Evolutionary conservation across 2,329 filamentous ascomycete species (phyloP), one percentile per base, ranked within the genome.

Genomic region (Teratosphaeria pseudoeucalypti): DNA sequence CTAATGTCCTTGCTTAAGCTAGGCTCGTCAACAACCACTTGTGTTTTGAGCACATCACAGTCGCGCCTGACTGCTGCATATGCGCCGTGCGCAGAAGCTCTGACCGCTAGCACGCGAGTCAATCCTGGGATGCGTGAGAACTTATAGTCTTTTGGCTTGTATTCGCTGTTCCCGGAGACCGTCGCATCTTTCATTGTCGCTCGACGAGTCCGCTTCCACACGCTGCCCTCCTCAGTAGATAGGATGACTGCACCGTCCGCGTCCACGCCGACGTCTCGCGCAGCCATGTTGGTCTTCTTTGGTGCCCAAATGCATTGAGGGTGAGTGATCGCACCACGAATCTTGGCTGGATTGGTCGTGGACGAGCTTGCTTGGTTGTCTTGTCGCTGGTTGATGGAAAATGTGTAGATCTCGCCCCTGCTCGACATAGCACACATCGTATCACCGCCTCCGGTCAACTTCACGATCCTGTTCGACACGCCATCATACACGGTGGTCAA

Each of bases 221-320:
- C 92, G 55, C 90, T 92, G 2, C 94, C 94, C 52, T 91, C 92
- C 61, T 91, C 83, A 0, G 94, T 99, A 64, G 90, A 92, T 63
- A 99, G 85, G 58, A 99, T 95, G 64, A 99, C 90, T 0, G 92
- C 95, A 2, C 92, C 94, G 72, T 97, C 88, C 71, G 96, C 91
- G 43, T 92, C 90, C 2, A 97, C 87, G 62, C 85, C 88, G 1
- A 95, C 90, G 61, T 96, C 96, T 57, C 84, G 83, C 34, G 90
- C 92, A 3, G 91, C 91, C 85, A 87, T 86, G 59, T 85, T 83
- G 60, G 89, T 87, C 70, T 95, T 96, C 66, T 87, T 87, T 2
- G 92, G 86, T 34, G 87, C 89, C 94, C 94, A 99, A 29, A 96
- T 86, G 60, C 89, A 86, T 62, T 89, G 84, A 0, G 92, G 90